These are phyloP conservation scores for Colletotrichum sp. DNA, from an alignment of 2,329 filamentous ascomycete species.

Conservation along the genomic window DNA sequence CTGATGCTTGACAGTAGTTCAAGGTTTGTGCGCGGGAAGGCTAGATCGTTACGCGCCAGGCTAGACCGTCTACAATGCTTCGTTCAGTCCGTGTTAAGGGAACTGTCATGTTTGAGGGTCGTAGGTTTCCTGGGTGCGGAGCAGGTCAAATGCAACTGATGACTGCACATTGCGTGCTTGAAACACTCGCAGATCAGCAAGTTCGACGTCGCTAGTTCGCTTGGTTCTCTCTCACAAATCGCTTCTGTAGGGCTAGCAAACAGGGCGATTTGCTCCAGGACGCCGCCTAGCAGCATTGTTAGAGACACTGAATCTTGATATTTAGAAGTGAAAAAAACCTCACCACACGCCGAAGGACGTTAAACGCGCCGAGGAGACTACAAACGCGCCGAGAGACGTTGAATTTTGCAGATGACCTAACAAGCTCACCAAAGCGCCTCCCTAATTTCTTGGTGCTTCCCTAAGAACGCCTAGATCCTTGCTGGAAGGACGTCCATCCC, in stretches of 20 bases:
- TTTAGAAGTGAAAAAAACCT: background rate
- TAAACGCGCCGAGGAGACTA: background rate
- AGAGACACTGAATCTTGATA: background rate
- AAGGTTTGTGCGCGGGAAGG: background rate
- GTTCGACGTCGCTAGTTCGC: background rate
- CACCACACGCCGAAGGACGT: background rate
- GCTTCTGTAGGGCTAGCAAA: background rate
- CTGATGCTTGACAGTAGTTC: background rate
- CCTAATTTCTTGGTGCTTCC: background rate
- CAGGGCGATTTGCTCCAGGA: background rate
- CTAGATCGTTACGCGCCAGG: background rate
- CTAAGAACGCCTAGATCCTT: background rate
- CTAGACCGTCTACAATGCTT: background rate
- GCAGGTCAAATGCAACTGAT: background rate
- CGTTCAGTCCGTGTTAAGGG: background rate
- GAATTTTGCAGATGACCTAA: background rate
- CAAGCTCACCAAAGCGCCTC: background rate
- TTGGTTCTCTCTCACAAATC: background rate
- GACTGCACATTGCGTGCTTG: background rate
- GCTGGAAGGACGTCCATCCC: background rate
- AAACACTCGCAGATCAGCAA: background rate
- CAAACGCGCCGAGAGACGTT: background rate
- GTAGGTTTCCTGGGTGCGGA: background rate
- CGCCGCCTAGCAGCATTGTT: background rate
- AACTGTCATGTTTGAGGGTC: background rate